Percentiles rank a stretch among this genome's conserved stretches.
Conservation (phyloP, 1,139 yeast genomes). For the Geotrichum macrosporum region DNA sequence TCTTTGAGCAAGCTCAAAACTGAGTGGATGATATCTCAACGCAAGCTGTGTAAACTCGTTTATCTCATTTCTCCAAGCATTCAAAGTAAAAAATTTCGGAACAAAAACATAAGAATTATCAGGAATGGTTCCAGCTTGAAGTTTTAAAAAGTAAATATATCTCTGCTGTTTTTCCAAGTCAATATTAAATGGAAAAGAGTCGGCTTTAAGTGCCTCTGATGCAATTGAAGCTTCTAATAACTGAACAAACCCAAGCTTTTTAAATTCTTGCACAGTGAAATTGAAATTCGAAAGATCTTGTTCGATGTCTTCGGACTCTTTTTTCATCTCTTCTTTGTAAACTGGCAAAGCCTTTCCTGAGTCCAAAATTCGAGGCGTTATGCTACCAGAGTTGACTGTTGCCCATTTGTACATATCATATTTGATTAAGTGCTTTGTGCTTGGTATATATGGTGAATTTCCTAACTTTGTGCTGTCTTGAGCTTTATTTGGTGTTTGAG, state of each 20-base stretch:
- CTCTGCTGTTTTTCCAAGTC: conserved; percentile 6
- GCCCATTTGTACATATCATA: conserved; percentile 4
- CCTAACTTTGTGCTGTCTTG: not conserved
- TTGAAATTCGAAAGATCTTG: not conserved
- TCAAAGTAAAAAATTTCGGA: conserved; percentile 3
- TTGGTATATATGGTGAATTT: not conserved
- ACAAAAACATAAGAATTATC: not conserved
- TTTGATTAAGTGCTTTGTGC: not conserved
- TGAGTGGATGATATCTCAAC: conserved; percentile 5
- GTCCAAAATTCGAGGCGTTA: not conserved
- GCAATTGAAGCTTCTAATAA: not conserved
- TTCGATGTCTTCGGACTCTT: not conserved
- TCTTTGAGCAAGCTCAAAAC: conserved; percentile 9
- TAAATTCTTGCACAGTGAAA: conserved; percentile 1
- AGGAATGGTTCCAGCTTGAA: conserved; percentile 1
- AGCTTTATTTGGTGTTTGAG: not conserved
- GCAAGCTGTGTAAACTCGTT: conserved; percentile 8
- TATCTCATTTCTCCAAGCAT: conserved; percentile 4
- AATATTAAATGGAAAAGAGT: not conserved
- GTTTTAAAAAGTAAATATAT: conserved; percentile 4
- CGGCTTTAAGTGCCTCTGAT: not conserved
- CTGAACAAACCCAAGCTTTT: conserved; percentile 1
- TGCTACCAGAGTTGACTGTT: not conserved
- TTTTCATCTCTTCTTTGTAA: too few relatives aligned
- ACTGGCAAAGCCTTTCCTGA: not conserved